A percentile compares a stretch with the other conserved stretches of the same genome.
These are phyloP conservation scores for Tylopilus cervinicoccineus DNA, from an alignment of 768 basidiomycete genomes.

Conservation along the genomic window DNA sequence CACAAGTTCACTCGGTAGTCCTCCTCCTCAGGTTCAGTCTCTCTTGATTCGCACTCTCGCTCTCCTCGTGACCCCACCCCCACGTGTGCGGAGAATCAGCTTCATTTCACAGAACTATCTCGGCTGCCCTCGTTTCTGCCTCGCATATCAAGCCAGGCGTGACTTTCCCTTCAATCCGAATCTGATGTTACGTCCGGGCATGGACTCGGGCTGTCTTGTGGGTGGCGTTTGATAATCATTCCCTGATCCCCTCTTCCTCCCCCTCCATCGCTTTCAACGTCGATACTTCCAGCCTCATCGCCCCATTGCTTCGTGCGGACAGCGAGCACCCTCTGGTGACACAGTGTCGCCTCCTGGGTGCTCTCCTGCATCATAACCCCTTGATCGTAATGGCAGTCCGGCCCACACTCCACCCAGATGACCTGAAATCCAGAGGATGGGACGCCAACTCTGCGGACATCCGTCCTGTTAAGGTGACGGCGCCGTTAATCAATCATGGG, in stretches of 20 bases:
- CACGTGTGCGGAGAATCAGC: constrained; percentile 29
- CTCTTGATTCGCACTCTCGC: constrained; percentile 9
- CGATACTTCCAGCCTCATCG: background rate
- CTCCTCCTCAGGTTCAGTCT: constrained; percentile 12
- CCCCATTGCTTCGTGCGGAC: background rate
- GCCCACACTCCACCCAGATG: background rate
- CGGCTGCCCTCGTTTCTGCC: constrained; percentile 18
- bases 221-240: constrained; percentile 21
- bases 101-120: constrained; percentile 20
- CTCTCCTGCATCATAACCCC: constrained; percentile 8
- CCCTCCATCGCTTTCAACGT: background rate
- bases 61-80: constrained; percentile 24
- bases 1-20: too few species aligned
- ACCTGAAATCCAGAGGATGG: background rate
- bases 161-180: constrained; percentile 10
- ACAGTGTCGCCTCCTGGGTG: constrained; percentile 14
- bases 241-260: constrained; percentile 1
- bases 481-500: constrained; percentile 10
- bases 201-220: constrained; percentile 5
- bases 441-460: background rate
- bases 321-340: background rate
- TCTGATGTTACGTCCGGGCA: constrained; percentile 18
- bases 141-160: constrained; percentile 24
- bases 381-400: background rate
- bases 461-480: constrained; percentile 6